phyloP scores from a whole-genome alignment of 2,329 filamentous ascomycete species.

The Diaporthe caulivora region DNA sequence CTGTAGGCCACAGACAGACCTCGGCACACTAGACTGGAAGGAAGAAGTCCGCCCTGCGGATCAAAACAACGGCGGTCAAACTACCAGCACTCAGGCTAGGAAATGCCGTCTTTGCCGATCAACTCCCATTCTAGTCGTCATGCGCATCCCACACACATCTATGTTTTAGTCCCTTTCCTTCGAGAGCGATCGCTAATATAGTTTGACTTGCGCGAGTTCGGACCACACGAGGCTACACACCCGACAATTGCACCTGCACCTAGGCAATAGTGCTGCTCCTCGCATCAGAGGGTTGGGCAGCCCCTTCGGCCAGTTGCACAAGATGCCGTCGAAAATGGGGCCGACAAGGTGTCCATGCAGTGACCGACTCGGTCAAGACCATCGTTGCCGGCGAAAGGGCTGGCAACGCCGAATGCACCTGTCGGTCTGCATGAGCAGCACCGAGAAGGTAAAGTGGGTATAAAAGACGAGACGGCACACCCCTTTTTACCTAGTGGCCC shows the following conservation, averaged over 20 bases:
- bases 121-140: not conserved
- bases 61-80: not conserved
- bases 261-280: not conserved
- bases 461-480: not conserved
- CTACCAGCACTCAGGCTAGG: constrained; percentile 1
- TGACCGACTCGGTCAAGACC: not conserved
- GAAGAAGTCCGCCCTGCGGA: not conserved
- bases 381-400: not conserved
- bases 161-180: not conserved
- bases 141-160: not conserved
- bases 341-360: constrained; percentile 9
- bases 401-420: not conserved
- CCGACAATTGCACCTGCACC: not conserved
- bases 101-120: constrained; percentile 25
- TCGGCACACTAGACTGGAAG: constrained; percentile 10
- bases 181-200: not conserved
- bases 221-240: not conserved
- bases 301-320: not conserved
- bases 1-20: constrained; percentile 1
- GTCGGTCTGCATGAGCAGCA: not conserved
- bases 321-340: not conserved
- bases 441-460: not conserved
- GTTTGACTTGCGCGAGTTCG: constrained; percentile 4
- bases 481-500: constrained; percentile 12
- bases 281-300: not conserved